phyloP scores from a whole-genome alignment of 352 stramenopile species.

The Stramenopiles sp. region DNA sequence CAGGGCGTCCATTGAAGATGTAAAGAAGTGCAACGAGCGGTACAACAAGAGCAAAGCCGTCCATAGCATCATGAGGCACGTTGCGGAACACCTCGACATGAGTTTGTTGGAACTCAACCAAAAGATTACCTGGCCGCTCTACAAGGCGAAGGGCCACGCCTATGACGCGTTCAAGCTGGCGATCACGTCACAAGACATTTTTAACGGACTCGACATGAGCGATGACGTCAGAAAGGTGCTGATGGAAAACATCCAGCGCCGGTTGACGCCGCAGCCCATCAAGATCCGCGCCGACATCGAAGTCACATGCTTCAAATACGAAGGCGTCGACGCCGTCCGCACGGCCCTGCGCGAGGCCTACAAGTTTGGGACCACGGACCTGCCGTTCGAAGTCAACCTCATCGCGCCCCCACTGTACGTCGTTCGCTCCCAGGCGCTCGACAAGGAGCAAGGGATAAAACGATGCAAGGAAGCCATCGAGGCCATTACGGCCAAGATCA shows the following conservation, averaged over 20 bases:
- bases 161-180: conserved; percentile 96
- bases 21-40: conserved; percentile 92
- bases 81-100: conserved; percentile 43
- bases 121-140: conserved; percentile 89
- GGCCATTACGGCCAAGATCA: conserved; percentile 73
- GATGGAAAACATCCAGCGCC: conserved; percentile 83
- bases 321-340: conserved; percentile 95
- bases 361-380: conserved; percentile 54
- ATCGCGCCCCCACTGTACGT: conserved; percentile 98
- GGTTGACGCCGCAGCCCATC: conserved; percentile 92
- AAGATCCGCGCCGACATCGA: conserved; percentile 99
- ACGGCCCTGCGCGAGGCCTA: conserved; percentile 77
- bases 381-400: conserved; percentile 91
- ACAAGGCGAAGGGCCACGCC: conserved; percentile 90
- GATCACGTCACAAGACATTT: conserved; percentile 42
- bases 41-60: conserved; percentile 99
- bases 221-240: conserved; percentile 55
- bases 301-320: conserved; percentile 98
- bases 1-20: conserved; percentile 94
- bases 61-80: conserved; percentile 71
- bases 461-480: conserved; percentile 87
- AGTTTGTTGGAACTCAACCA: conserved; percentile 55
- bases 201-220: conserved; percentile 68
- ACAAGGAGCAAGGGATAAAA: conserved; percentile 90
- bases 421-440: conserved; percentile 91